Percentiles rank a stretch among this genome's conserved stretches.
phyloP scores from a whole-genome alignment of 1,284 basidiomycete genomes.

The Cronartium ribicola region DNA sequence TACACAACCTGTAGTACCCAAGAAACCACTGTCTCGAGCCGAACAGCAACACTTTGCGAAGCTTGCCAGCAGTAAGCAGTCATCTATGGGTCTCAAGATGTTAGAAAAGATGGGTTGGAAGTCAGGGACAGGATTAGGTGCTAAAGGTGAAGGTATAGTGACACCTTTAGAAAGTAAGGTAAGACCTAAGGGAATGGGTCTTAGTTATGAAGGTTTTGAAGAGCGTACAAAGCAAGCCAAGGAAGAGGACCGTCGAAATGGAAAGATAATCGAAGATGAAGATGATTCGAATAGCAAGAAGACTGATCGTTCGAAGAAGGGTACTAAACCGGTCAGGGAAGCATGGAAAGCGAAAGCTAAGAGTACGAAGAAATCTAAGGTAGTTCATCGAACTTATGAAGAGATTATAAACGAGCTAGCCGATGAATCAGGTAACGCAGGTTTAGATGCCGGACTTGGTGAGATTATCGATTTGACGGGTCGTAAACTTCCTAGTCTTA shows the following conservation, averaged over 20 bases:
- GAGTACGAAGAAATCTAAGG: slow-evolving; percentile 61
- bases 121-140: slow-evolving; percentile 75
- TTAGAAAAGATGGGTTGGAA: slow-evolving; percentile 94
- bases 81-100: slow-evolving; percentile 75
- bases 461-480: slow-evolving; percentile 92
- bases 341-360: slow-evolving; percentile 62
- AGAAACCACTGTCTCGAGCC: slow-evolving; percentile 58
- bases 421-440: slow-evolving; percentile 46
- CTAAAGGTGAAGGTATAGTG: slow-evolving; percentile 73
- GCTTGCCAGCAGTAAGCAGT: slow-evolving; percentile 55
- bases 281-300: slow-evolving; percentile 46
- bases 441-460: slow-evolving; percentile 61
- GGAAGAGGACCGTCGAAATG: slow-evolving; percentile 61
- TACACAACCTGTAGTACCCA: slow-evolving; percentile 56
- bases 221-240: slow-evolving; percentile 84
- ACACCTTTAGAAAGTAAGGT: slow-evolving; percentile 79
- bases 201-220: slow-evolving; percentile 77
- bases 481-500: slow-evolving; percentile 71
- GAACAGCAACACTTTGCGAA: slow-evolving; percentile 76
- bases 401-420: slow-evolving; percentile 82
- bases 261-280: slow-evolving; percentile 43
- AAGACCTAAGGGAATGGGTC: slow-evolving; percentile 73
- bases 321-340: slow-evolving; percentile 43
- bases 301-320: slow-evolving; percentile 41
- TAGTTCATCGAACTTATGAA: slow-evolving; percentile 92